Evolutionary conservation across 2,329 filamentous ascomycete species (phyloP).

Genomic region (Diaporthe sp.): DNA sequence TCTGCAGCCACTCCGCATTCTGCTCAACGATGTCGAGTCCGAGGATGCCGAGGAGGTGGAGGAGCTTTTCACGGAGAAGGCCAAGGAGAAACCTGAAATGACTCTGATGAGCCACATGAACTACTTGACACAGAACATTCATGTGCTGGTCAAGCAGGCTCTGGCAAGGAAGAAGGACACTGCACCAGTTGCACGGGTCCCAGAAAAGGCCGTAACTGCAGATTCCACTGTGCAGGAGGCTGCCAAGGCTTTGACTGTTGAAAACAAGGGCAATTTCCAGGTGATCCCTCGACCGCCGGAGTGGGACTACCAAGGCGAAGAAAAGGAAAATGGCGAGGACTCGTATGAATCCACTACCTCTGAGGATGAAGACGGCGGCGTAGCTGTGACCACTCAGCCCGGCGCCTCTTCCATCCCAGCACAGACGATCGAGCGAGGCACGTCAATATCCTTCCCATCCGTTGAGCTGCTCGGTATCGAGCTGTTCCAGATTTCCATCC

Average conservation of each 20-base stretch:
- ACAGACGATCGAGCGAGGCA: constrained; percentile 72
- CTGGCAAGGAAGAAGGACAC: constrained; percentile 46
- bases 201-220: constrained; percentile 42
- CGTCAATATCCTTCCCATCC: constrained; percentile 83
- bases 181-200: constrained; percentile 40
- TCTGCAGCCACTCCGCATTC: constrained; percentile 75
- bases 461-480: constrained; percentile 85
- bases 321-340: constrained; percentile 61
- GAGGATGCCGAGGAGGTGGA: constrained; percentile 75
- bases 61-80: constrained; percentile 73
- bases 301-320: constrained; percentile 70
- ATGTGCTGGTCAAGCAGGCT: constrained; percentile 72
- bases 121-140: constrained; percentile 79
- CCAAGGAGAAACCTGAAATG: constrained; percentile 69
- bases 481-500: constrained; percentile 75
- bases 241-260: constrained; percentile 46
- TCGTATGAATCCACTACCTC: constrained; percentile 60
- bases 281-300: constrained; percentile 83
- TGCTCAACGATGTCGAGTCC: constrained; percentile 74
- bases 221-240: constrained; percentile 45
- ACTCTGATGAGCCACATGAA: constrained; percentile 82
- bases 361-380: constrained; percentile 59
- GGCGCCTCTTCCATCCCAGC: constrained; percentile 47
- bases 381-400: constrained; percentile 48
- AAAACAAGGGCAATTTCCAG: constrained; percentile 75